These are phyloP conservation scores for Trametes maxima DNA, from an alignment of 768 basidiomycete species.

Conservation along the genomic window DNA sequence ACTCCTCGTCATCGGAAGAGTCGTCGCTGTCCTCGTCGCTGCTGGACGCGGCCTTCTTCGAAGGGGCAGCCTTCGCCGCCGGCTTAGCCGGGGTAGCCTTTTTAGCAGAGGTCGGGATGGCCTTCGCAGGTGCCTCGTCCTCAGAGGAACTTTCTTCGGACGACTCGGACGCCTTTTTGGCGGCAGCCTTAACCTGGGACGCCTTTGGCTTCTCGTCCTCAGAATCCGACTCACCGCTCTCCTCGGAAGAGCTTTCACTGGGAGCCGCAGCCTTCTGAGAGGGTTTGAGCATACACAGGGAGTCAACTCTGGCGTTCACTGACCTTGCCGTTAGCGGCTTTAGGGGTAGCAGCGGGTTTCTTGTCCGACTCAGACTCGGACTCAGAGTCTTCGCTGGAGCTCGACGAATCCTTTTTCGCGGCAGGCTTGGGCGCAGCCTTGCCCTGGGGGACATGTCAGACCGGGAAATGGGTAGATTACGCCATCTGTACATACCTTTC, in stretches of 20 bases:
- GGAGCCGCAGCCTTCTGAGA: constrained; percentile 21
- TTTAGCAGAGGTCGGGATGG: constrained; percentile 24
- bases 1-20: constrained; percentile 28
- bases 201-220: constrained; percentile 44
- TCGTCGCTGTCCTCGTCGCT: constrained; percentile 30
- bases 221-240: constrained; percentile 32
- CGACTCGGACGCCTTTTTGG: constrained; percentile 27
- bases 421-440: constrained; percentile 21
- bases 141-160: constrained; percentile 23
- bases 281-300: not conserved
- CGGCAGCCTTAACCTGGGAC: constrained; percentile 35
- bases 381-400: constrained; percentile 31
- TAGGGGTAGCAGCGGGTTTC: constrained; percentile 41
- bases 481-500: constrained; percentile 21
- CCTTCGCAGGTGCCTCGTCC: constrained; percentile 29
- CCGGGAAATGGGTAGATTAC: no score
- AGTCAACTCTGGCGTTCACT: not conserved
- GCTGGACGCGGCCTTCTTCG: constrained; percentile 30
- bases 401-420: constrained; percentile 20
- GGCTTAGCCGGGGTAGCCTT: constrained; percentile 29
- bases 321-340: constrained; percentile 40
- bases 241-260: constrained; percentile 20
- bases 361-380: constrained; percentile 43
- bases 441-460: not conserved
- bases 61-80: constrained; percentile 30